Evolutionary conservation across 1,139 yeast species (phyloP).

Genomic region (Suhomyces guaymorum): DNA sequence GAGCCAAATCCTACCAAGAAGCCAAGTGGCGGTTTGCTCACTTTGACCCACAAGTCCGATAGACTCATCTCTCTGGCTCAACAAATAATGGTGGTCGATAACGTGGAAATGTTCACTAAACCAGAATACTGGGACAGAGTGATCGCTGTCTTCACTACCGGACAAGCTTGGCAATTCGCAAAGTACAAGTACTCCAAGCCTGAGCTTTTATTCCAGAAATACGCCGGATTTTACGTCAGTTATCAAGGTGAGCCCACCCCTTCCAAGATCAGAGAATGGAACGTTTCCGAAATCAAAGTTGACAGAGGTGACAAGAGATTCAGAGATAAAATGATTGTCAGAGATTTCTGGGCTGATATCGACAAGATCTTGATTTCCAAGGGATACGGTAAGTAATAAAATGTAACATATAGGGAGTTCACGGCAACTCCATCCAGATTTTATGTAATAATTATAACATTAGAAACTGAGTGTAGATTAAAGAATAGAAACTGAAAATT

Average conservation of each 20-base stretch:
- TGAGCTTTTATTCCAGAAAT: conserved; percentile 73
- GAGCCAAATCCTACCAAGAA: conserved; percentile 52
- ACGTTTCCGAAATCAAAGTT: conserved; percentile 71
- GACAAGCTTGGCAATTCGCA: conserved; percentile 96
- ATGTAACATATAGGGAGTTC: not conserved
- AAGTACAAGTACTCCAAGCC: conserved; percentile 85
- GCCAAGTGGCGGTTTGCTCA: conserved; percentile 46
- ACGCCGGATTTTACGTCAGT: conserved; percentile 77
- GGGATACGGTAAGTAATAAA: conserved; percentile 35
- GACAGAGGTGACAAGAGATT: conserved; percentile 81
- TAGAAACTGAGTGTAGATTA: no score
- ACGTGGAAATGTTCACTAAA: conserved; percentile 83
- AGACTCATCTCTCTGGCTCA: conserved; percentile 54
- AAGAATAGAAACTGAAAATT: no score
- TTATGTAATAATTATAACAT: conserved; percentile 1
- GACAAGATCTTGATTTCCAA: conserved; percentile 58
- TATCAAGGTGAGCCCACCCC: conserved; percentile 84
- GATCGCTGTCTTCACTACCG: conserved; percentile 93
- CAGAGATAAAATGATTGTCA: conserved; percentile 84
- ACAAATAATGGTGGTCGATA: conserved; percentile 79
- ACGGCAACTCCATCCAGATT: no score
- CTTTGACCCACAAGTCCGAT: conserved; percentile 58
- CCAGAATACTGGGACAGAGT: conserved; percentile 98
- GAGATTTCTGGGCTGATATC: conserved; percentile 77
- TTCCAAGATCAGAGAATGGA: conserved; percentile 77